These are phyloP conservation scores for Aureobasidium namibiae DNA, from an alignment of 2,329 filamentous ascomycete genomes.

Conservation along the genomic window DNA sequence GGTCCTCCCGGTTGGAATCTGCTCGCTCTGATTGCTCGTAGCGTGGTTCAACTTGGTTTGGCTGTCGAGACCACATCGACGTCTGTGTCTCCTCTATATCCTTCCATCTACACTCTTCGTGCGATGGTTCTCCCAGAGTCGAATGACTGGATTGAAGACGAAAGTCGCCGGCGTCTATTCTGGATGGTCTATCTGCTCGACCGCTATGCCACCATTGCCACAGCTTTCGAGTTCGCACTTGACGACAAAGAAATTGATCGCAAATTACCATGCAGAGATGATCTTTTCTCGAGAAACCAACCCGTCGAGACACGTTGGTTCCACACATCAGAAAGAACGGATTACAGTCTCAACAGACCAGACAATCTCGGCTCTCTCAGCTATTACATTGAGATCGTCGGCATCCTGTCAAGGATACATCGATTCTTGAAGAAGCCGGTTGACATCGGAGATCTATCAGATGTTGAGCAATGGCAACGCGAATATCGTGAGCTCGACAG, in stretches of 20 bases:
- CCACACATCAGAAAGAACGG: conserved; percentile 34
- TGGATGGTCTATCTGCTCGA: conserved; percentile 94
- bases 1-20: conserved; percentile 90
- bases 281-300: conserved; percentile 75
- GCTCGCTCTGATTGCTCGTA: conserved; percentile 78
- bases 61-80: conserved; percentile 76
- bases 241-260: conserved; percentile 86
- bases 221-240: conserved; percentile 84
- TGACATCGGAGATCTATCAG: conserved; percentile 73
- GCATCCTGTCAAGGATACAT: conserved; percentile 80
- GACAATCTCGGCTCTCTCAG: conserved; percentile 83
- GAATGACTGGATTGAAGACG: conserved; percentile 80
- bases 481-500: conserved; percentile 79
- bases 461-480: conserved; percentile 84
- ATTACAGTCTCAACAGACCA: conserved; percentile 52
- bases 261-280: conserved; percentile 76
- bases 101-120: conserved; percentile 81
- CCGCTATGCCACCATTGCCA: conserved; percentile 81
- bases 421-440: conserved; percentile 82
- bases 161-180: conserved; percentile 74
- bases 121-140: conserved; percentile 79
- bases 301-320: conserved; percentile 83
- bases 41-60: conserved; percentile 79
- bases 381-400: conserved; percentile 83
- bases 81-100: conserved; percentile 67